Conservation (phyloP, 805 yeast genomes). For the Ogataea nitratoaversa region DNA sequence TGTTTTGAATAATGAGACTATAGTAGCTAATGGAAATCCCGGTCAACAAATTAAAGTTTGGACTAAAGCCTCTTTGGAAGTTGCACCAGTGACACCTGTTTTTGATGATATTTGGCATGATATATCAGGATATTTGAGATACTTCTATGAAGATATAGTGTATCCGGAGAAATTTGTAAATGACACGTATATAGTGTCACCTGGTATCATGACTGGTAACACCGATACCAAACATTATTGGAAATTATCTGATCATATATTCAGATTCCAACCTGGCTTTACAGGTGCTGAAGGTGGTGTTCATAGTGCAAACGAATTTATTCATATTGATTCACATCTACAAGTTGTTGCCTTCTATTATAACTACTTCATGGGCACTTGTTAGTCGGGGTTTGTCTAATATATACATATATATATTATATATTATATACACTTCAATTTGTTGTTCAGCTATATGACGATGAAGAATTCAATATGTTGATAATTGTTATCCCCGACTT, state of each 20-base stretch:
- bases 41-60: slow-evolving; percentile 40
- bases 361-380: slow-evolving; percentile 33
- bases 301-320: slow-evolving; percentile 65
- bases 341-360: slow-evolving; percentile 54
- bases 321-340: slow-evolving; percentile 54
- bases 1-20: slow-evolving; percentile 32
- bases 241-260: slow-evolving; percentile 57
- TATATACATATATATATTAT: no score
- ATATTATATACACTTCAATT: not conserved
- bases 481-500: no score
- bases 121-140: slow-evolving; percentile 50
- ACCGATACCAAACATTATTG: slow-evolving; percentile 50
- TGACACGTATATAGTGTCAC: slow-evolving; percentile 39
- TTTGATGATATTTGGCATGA: slow-evolving; percentile 35
- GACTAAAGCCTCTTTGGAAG: slow-evolving; percentile 26
- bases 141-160: slow-evolving; percentile 49
- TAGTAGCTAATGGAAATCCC: slow-evolving; percentile 24
- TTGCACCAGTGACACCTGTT: slow-evolving; percentile 37
- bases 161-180: slow-evolving; percentile 17
- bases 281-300: slow-evolving; percentile 32
- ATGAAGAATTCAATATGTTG: no score
- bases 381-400: not conserved
- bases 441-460: no score
- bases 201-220: slow-evolving; percentile 61
- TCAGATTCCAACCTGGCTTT: slow-evolving; percentile 52